Evolutionary conservation across 1,284 basidiomycete genomes (phyloP).

Genomic region (Pyrrhoderma lamaoense): DNA sequence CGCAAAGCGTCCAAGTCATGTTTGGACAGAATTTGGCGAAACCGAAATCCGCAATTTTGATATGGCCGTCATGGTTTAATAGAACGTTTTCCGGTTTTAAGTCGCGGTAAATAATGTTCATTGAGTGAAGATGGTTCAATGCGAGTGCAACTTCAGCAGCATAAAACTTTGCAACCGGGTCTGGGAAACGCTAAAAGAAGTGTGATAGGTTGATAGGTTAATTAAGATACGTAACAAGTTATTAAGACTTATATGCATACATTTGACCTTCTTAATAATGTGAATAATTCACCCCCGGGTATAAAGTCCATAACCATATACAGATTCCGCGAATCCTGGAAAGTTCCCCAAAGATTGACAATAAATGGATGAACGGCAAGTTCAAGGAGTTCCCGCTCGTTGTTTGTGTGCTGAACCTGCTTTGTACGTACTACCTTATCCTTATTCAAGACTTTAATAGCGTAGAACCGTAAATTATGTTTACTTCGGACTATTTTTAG

Average conservation of each 20-base stretch:
- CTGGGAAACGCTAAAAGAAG: constrained; percentile 77
- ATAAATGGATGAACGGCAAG: constrained; percentile 93
- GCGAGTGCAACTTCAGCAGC: constrained; percentile 96
- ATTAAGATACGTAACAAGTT: background rate
- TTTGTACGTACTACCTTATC: constrained; percentile 94
- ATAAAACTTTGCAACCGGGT: constrained; percentile 98
- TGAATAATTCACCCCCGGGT: constrained; percentile 94
- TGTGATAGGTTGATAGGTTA: background rate
- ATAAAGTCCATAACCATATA: constrained; percentile 99
- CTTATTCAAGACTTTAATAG: constrained; percentile 91
- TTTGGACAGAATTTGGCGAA: constrained; percentile 91
- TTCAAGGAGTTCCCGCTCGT: constrained; percentile 87
- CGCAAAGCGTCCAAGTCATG: constrained; percentile 96
- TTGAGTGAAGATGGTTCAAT: constrained; percentile 84
- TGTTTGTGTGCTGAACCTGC: constrained; percentile 97
- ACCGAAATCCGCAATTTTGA: constrained; percentile 98
- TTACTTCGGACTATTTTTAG: constrained; percentile 78
- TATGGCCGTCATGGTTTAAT: constrained; percentile 89
- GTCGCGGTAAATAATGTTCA: constrained; percentile 95
- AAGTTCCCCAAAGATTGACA: constrained; percentile 97
- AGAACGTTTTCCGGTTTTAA: constrained; percentile 98
- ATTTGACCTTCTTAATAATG: constrained; percentile 81
- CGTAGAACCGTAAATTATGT: constrained; percentile 90
- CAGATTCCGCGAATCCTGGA: constrained; percentile 88
- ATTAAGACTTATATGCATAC: constrained; percentile 32